Evolutionary conservation across 306 rosid species (phyloP).

Genomic region (Vigna hirtella): DNA sequence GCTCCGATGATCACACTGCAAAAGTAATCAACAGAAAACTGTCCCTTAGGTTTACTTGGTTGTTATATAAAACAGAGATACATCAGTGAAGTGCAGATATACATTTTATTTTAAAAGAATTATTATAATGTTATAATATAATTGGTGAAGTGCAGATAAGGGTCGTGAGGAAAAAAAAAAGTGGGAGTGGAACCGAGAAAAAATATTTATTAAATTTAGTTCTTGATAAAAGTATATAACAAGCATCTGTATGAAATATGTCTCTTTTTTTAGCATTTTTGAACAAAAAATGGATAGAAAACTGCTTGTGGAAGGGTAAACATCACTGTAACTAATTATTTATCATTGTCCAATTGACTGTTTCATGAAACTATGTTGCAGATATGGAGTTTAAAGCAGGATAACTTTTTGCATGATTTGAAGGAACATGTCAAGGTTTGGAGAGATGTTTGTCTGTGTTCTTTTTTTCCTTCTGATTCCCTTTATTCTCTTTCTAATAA

Average conservation of each 20-base stretch:
- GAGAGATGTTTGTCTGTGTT: background rate
- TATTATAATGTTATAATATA: background rate
- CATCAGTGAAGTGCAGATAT: background rate
- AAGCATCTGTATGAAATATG: background rate
- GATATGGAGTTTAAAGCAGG: slow-evolving; percentile 75
- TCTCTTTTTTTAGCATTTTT: background rate
- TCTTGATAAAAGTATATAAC: background rate
- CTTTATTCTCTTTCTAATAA: slow-evolving; percentile 16
- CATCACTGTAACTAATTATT: slow-evolving; percentile 9
- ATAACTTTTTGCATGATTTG: slow-evolving; percentile 61
- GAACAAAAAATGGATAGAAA: background rate
- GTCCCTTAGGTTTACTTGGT: slow-evolving; percentile 19
- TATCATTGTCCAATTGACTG: slow-evolving; percentile 12
- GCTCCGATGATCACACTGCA: slow-evolving; percentile 73
- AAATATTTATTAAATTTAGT: background rate
- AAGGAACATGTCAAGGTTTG: slow-evolving; percentile 67
- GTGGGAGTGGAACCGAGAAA: background rate
- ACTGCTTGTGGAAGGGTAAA: slow-evolving; percentile 26
- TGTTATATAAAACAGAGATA: background rate
- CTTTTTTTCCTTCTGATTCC: slow-evolving; percentile 3
- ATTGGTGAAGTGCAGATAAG: background rate
- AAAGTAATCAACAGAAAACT: slow-evolving; percentile 50
- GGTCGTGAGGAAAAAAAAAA: background rate
- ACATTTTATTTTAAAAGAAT: background rate
- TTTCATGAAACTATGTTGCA: slow-evolving; percentile 37